Evolutionary conservation across 805 yeast species (phyloP).

Genomic region (Saccharomycopsis oosterbeekiorum): DNA sequence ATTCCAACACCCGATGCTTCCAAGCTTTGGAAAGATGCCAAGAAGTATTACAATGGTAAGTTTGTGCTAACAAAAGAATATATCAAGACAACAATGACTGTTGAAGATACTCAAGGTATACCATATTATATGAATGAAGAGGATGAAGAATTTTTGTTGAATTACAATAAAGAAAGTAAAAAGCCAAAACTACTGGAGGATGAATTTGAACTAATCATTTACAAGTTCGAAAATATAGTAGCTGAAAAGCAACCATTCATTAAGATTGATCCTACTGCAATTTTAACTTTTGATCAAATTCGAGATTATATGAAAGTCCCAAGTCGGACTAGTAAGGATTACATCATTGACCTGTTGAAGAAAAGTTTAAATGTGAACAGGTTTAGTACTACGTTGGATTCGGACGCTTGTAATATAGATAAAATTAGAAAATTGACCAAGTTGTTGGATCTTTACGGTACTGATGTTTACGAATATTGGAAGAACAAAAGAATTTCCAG

Average conservation of each 20-base stretch:
- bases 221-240: conserved; percentile 63
- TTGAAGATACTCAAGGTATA: conserved; percentile 87
- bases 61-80: conserved; percentile 70
- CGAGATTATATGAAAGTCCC: conserved; percentile 38
- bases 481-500: conserved; percentile 58
- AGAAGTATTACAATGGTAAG: conserved; percentile 54
- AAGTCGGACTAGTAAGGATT: conserved; percentile 40
- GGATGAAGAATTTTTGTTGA: conserved; percentile 59
- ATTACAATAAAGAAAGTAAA: conserved; percentile 28
- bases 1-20: conserved; percentile 98
- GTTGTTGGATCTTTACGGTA: conserved; percentile 49
- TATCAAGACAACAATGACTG: conserved; percentile 85
- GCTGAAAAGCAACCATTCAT: conserved; percentile 82
- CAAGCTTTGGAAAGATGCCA: conserved; percentile 66
- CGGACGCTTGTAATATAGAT: conserved; percentile 7
- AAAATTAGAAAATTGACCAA: conserved; percentile 28
- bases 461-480: conserved; percentile 72
- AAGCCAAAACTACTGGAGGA: conserved; percentile 49
- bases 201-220: conserved; percentile 75
- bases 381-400: conserved; percentile 50
- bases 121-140: conserved; percentile 84
- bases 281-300: conserved; percentile 61
- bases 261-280: conserved; percentile 72
- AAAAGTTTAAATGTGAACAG: conserved; percentile 45
- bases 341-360: conserved; percentile 47